A percentile compares a stretch with the other conserved stretches of the same genome.
Conservation (phyloP, 129 eudicot genomes). For the Pittosporum tobira region DNA sequence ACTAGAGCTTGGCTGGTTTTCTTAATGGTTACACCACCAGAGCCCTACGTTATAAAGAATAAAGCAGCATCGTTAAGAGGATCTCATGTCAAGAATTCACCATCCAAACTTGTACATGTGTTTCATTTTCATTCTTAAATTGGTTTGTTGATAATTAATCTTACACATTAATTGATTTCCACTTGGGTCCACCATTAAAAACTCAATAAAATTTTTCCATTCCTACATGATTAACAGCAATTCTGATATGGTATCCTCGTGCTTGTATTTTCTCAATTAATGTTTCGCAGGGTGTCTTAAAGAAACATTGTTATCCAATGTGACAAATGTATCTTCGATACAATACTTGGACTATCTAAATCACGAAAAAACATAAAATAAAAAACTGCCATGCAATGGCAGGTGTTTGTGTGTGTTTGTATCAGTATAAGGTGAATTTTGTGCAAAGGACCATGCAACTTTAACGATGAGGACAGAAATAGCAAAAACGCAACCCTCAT, state of each 20-base stretch:
- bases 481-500: background rate
- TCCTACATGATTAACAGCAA: background rate
- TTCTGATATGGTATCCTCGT: background rate
- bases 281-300: background rate
- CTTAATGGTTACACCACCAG: conserved; percentile 20
- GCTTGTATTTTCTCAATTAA: background rate
- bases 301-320: too few species aligned
- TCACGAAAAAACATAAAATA: too few species aligned
- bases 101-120: background rate
- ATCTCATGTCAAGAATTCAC: background rate
- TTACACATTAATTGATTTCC: too few species aligned
- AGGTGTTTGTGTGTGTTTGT: too few species aligned
- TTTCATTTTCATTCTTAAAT: background rate
- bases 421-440: too few species aligned
- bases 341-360: too few species aligned
- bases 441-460: too few species aligned
- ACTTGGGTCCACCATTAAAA: background rate
- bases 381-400: too few species aligned
- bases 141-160: too few species aligned
- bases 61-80: background rate
- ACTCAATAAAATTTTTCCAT: background rate
- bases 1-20: conserved; percentile 18
- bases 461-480: background rate
- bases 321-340: background rate
- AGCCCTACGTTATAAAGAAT: conserved; percentile 7